A percentile compares a stretch with the other conserved stretches of the same genome.
phyloP scores from a whole-genome alignment of 2,329 filamentous ascomycete species.

The Fusarium anguioides region DNA sequence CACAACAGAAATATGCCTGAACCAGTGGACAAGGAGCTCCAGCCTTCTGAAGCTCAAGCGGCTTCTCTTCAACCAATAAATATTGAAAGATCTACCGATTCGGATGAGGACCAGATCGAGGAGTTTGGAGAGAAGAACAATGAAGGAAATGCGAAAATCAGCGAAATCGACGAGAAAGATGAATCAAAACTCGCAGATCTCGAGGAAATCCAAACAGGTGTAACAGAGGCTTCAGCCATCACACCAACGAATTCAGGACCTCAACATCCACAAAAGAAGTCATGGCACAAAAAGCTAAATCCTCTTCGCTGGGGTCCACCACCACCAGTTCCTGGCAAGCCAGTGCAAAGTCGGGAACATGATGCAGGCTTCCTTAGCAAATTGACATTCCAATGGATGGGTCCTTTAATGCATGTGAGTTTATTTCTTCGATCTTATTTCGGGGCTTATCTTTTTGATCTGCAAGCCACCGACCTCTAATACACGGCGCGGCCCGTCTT shows the following conservation, averaged over 20 bases:
- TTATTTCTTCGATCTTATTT: conserved; percentile 1
- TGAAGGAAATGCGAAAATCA: conserved; percentile 15
- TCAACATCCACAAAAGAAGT: conserved; percentile 56
- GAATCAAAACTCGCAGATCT: conserved; percentile 36
- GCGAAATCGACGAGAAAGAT: conserved; percentile 9
- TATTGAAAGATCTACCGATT: conserved; percentile 31
- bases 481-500: conserved; percentile 32
- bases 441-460: neutral
- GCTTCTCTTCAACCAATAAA: conserved; percentile 45
- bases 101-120: conserved; percentile 32
- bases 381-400: conserved; percentile 91
- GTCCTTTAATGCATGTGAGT: conserved; percentile 81
- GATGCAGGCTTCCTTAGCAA: conserved; percentile 78
- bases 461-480: conserved; percentile 24
- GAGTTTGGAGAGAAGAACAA: conserved; percentile 28
- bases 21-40: conserved; percentile 44
- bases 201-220: conserved; percentile 59
- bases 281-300: conserved; percentile 73
- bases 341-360: conserved; percentile 73
- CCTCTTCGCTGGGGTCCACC: conserved; percentile 69
- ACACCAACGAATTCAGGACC: conserved; percentile 58
- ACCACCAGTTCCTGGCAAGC: conserved; percentile 66
- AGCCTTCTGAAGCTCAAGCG: conserved; percentile 46
- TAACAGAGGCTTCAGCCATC: conserved; percentile 65
- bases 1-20: conserved; percentile 42